Percentiles rank a stretch among this genome's conserved stretches.
phyloP scores from a whole-genome alignment of 805 yeast genomes.

The Suhomyces tanzawaensis region DNA sequence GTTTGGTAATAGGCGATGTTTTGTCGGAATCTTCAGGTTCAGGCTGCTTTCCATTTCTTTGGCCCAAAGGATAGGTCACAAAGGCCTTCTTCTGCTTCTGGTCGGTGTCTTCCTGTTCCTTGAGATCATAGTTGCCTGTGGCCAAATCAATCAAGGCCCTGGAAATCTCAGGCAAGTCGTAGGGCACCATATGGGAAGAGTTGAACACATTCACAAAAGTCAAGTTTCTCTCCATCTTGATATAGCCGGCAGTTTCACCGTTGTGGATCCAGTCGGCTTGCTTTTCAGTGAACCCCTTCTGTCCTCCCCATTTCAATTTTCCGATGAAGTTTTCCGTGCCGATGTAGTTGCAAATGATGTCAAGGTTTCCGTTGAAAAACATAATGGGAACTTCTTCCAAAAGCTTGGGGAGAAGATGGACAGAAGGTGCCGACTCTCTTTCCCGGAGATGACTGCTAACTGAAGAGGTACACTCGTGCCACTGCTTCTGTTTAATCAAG shows the following conservation, averaged over 20 bases:
- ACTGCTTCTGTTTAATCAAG: constrained; percentile 40
- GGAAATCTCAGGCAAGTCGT: constrained; percentile 67
- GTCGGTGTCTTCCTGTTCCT: constrained; percentile 12
- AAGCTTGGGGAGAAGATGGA: constrained; percentile 64
- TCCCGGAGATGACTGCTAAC: constrained; percentile 58
- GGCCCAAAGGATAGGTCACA: constrained; percentile 31
- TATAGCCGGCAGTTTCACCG: constrained; percentile 34
- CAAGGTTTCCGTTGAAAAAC: constrained; percentile 84
- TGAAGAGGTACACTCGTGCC: constrained; percentile 75
- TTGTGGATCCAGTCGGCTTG: constrained; percentile 45
- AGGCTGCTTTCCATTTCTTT: constrained; percentile 10
- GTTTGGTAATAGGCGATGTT: neutral
- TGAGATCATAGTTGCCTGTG: constrained; percentile 28
- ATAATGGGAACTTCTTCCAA: constrained; percentile 59
- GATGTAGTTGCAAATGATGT: constrained; percentile 78
- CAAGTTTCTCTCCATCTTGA: constrained; percentile 59
- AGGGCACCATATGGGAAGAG: constrained; percentile 94
- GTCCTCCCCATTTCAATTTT: constrained; percentile 60
- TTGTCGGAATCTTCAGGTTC: neutral
- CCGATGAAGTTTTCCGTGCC: constrained; percentile 71
- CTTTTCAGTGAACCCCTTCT: constrained; percentile 48
- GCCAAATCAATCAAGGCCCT: constrained; percentile 66
- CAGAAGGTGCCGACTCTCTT: constrained; percentile 54
- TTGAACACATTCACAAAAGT: constrained; percentile 72
- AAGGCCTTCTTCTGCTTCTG: constrained; percentile 18